Evolutionary conservation across 257 asterid species (phyloP).

Genomic region (Paraleonurus japonicus): DNA sequence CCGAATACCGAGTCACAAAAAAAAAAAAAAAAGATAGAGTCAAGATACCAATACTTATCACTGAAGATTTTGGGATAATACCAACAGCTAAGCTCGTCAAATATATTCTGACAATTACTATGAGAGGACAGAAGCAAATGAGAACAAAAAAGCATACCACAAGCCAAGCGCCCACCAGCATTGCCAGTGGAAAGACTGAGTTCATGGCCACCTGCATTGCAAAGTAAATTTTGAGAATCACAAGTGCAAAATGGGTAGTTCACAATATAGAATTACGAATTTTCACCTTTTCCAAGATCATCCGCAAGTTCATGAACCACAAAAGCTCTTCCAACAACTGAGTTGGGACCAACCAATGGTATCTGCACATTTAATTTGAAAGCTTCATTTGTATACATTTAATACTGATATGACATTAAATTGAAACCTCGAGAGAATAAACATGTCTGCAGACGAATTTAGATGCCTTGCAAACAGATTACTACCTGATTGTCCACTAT

Average conservation of each 20-base stretch:
- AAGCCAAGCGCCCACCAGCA: slow-evolving; percentile 97
- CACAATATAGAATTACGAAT: not conserved
- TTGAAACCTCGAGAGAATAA: not conserved
- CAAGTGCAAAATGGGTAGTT: not conserved
- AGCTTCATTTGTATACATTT: not conserved
- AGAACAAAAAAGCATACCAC: slow-evolving; percentile 55
- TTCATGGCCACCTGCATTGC: slow-evolving; percentile 79
- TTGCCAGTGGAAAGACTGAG: slow-evolving; percentile 92
- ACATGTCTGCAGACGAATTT: not conserved
- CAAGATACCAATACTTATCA: not conserved
- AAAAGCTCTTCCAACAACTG: slow-evolving; percentile 92
- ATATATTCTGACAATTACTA: not conserved
- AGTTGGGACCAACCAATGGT: slow-evolving; percentile 76
- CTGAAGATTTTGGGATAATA: not conserved
- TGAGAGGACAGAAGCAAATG: slow-evolving; percentile 8
- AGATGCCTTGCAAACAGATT: slow-evolving; percentile 10
- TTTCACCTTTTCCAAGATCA: slow-evolving; percentile 94
- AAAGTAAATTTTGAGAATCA: slow-evolving; percentile 1
- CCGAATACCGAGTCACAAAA: no score
- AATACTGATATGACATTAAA: not conserved
- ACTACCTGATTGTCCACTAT: slow-evolving; percentile 75
- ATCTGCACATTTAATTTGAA: slow-evolving; percentile 45
- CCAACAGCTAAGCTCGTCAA: not conserved
- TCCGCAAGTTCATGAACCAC: slow-evolving; percentile 95
- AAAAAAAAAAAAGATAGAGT: no score